Percentiles rank a stretch among this genome's conserved stretches.
phyloP scores from a whole-genome alignment of 148 eudicot species.

The Diospyros lotus region DNA sequence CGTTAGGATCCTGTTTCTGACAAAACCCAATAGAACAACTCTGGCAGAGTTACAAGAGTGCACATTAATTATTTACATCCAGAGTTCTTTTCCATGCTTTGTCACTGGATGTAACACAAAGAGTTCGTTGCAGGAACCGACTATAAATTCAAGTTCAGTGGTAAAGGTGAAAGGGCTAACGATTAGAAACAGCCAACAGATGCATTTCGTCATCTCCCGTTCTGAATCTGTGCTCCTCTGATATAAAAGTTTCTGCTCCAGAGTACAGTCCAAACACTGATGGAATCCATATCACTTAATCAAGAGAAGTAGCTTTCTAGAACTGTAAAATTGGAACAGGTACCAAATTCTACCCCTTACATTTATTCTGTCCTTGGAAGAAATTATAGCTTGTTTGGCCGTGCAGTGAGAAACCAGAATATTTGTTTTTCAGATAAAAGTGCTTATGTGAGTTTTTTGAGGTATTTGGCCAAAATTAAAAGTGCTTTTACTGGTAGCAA shows the following conservation, averaged over 20 bases:
- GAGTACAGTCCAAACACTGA: slow-evolving; percentile 99
- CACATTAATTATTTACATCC: not conserved
- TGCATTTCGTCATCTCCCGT: slow-evolving; percentile 76
- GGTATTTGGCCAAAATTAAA: too few species aligned
- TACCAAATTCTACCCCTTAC: not conserved
- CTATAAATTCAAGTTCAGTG: slow-evolving; percentile 72
- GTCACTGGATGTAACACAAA: slow-evolving; percentile 6
- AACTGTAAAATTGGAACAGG: slow-evolving; percentile 93
- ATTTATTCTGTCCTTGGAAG: not conserved
- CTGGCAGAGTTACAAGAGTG: not conserved
- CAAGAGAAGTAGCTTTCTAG: slow-evolving; percentile 67
- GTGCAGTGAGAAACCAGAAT: too few species aligned
- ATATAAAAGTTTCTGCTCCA: slow-evolving; percentile 68
- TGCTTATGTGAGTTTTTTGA: too few species aligned
- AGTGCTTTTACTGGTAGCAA: too few species aligned
- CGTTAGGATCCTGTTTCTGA: slow-evolving; percentile 36
- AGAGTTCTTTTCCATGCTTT: not conserved
- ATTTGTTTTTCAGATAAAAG: too few species aligned
- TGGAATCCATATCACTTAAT: slow-evolving; percentile 82
- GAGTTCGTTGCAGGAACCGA: slow-evolving; percentile 56
- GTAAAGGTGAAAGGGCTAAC: slow-evolving; percentile 73
- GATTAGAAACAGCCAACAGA: slow-evolving; percentile 89
- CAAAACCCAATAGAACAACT: slow-evolving; percentile 1
- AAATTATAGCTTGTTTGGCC: too few species aligned
- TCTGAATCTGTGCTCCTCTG: slow-evolving; percentile 56